Base-by-base conservation (phyloP, 1,284 basidiomycete genomes). In the Cystobasidium pallidum region DNA sequence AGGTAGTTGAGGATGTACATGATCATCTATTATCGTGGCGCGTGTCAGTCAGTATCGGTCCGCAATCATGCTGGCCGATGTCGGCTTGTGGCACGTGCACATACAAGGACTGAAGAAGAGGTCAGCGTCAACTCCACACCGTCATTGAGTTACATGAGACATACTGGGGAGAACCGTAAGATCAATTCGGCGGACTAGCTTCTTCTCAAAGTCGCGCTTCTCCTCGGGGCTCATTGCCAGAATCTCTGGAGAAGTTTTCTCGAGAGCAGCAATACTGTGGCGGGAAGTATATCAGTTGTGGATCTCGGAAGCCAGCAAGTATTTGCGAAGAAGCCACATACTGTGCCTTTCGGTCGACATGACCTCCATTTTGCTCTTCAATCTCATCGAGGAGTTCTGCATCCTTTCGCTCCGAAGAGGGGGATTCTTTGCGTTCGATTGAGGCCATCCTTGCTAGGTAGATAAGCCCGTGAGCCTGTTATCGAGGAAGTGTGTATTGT, bases 131-230 rank as follows among this genome's bases (percentile, higher is more conserved):
- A 17, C 26, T 15, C 2, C 19, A 30, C 26, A 8, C 19, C n/a
- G n/a, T 24, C 62, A 24, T 21, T 17, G 19, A 6, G 47, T 3
- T 13, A 11, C 65, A 64, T 51, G 28, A 76, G 61, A 73, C 61
- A 7, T 55, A 58, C 49, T 67, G 28, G 66, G 66, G 19, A 67
- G 52, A 19, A 67, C 32, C 2, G 66, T 65, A 30, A 81, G 58
- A 63, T 82, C 81, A 45, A 82, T 74, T 75, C 81, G 81, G 52
- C 76, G 51, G 54, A 80, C 75, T 47, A 82, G 75, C 59, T 75
- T 77, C 76, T 79, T 80, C 75, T 82, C 81, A 7, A 80, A 51
- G 34, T 32, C 55, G 43, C 63, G 74, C 59, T 66, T 74, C 61
- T 58, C 75, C 70, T 73, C 75, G 19, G 34, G 65, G 65, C 65